Conservation (phyloP, 2,329 filamentous ascomycete species). For the Chrysosporium keratinophilum region DNA sequence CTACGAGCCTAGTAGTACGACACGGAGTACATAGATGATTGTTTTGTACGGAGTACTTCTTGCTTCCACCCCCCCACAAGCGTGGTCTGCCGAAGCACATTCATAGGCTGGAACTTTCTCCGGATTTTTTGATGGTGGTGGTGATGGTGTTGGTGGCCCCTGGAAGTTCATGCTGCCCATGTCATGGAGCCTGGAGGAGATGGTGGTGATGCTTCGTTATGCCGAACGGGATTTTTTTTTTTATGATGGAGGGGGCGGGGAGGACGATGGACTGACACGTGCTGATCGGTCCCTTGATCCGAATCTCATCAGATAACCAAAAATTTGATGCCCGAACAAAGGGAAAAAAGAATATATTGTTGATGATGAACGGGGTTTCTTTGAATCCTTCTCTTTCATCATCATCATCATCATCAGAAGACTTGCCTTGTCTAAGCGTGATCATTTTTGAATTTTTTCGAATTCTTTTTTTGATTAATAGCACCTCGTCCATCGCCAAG, state of each 20-base stretch:
- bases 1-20: no score
- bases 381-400: background rate
- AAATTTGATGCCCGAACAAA: no score
- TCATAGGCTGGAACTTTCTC: constrained; percentile 9
- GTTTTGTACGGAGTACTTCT: no score
- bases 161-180: background rate
- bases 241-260: no score
- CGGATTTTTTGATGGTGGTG: constrained; percentile 1
- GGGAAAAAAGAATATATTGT: no score
- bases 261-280: no score
- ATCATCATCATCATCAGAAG: background rate
- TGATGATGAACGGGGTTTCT: background rate
- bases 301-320: no score
- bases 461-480: background rate
- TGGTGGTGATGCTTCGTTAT: no score
- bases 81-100: constrained; percentile 5
- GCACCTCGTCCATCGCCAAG: background rate
- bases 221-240: no score
- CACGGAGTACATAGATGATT: no score
- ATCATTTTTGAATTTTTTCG: background rate
- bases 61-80: constrained; percentile 1
- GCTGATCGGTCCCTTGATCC: no score
- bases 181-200: background rate
- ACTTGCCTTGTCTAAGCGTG: background rate
- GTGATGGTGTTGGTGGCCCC: background rate